Conservation (phyloP, 2,329 filamentous ascomycete genomes). For the Colletotrichum sp. region DNA sequence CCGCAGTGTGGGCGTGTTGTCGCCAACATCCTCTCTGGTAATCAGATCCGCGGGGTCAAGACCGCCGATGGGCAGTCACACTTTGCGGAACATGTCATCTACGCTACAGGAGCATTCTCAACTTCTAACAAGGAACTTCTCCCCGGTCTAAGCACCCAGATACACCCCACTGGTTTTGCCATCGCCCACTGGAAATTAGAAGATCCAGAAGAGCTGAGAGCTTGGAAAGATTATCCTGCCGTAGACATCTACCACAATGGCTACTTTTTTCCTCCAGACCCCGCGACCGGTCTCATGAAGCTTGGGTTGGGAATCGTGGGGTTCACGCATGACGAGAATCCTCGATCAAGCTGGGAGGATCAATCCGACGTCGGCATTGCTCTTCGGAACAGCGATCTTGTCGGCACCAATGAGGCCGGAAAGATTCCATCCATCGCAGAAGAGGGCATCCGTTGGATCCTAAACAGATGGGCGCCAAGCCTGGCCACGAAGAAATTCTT, state of each 20-base stretch:
- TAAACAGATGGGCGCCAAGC: background rate
- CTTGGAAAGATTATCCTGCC: background rate
- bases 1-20: background rate
- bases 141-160: background rate
- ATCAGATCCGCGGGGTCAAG: background rate
- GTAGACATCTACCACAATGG: background rate
- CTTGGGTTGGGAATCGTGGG: background rate
- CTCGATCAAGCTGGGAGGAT: background rate
- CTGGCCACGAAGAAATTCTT: background rate
- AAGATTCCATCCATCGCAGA: background rate
- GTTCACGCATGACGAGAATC: background rate
- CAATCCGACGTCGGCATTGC: background rate
- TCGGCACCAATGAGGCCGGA: background rate
- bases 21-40: background rate
- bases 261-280: background rate
- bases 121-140: background rate
- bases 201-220: background rate
- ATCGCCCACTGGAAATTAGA: background rate
- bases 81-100: background rate
- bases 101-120: background rate
- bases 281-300: background rate
- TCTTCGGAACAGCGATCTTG: background rate
- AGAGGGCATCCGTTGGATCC: background rate
- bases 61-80: background rate
- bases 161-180: background rate